Conservation (phyloP, 768 basidiomycete genomes). For the Boletus edulis region DNA sequence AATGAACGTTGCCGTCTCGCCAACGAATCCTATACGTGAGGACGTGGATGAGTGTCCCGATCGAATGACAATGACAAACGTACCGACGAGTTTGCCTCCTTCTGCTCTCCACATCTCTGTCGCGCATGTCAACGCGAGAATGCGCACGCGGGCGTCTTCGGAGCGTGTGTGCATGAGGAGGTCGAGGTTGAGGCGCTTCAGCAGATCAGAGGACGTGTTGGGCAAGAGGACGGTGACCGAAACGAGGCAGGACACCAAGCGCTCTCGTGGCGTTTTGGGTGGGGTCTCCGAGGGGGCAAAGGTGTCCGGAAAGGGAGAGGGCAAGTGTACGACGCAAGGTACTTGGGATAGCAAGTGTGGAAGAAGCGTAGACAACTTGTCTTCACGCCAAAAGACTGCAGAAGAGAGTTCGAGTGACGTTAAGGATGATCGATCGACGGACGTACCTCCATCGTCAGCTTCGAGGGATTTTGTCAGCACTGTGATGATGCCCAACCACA, state of each 20-base stretch:
- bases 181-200: constrained; percentile 80
- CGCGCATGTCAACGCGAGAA: constrained; percentile 67
- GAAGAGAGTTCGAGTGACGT: neutral
- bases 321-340: constrained; percentile 42
- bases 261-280: constrained; percentile 4
- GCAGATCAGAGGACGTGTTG: constrained; percentile 33
- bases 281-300: neutral
- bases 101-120: constrained; percentile 75
- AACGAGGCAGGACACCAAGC: constrained; percentile 17
- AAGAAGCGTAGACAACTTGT: constrained; percentile 65
- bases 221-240: constrained; percentile 18
- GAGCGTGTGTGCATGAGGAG: constrained; percentile 88
- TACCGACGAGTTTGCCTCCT: constrained; percentile 73
- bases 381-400: constrained; percentile 87
- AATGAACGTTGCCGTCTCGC: constrained; percentile 84
- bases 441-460: constrained; percentile 78
- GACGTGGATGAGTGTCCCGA: neutral
- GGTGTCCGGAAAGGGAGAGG: neutral
- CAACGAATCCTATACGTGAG: constrained; percentile 55
- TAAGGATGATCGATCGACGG: neutral
- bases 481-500: constrained; percentile 65
- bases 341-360: constrained; percentile 66
- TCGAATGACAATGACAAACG: constrained; percentile 17
- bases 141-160: constrained; percentile 67
- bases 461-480: constrained; percentile 67